Evolutionary conservation across 2,329 filamentous ascomycete genomes (phyloP).

Genomic region (Nannizziopsis arthrosporioides): DNA sequence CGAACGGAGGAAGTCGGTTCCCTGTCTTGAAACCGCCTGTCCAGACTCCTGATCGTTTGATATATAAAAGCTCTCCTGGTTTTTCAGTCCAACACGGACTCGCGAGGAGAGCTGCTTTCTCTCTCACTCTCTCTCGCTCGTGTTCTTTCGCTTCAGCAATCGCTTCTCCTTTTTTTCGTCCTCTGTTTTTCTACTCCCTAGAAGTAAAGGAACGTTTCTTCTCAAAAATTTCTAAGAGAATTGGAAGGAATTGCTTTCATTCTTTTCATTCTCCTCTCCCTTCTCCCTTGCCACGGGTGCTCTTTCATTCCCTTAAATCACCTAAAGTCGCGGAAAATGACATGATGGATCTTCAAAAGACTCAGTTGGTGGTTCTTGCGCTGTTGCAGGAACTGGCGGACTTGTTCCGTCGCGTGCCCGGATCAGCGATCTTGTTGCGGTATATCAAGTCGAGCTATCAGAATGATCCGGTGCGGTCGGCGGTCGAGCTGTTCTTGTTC

Average conservation of each 20-base stretch:
- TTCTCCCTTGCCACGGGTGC: neutral
- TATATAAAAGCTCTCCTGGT: neutral
- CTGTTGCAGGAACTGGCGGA: constrained; percentile 46
- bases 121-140: neutral
- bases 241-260: too few relatives aligned
- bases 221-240: too few relatives aligned
- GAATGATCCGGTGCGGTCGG: constrained; percentile 86
- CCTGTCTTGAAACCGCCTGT: neutral
- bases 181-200: neutral
- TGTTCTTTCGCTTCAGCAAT: too few relatives aligned
- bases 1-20: neutral
- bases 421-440: constrained; percentile 83
- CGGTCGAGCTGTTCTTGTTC: constrained; percentile 84
- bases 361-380: constrained; percentile 42
- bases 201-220: too few relatives aligned
- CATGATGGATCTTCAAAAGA: constrained; percentile 47
- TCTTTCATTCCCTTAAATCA: neutral
- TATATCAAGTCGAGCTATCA: constrained; percentile 98
- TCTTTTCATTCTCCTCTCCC: neutral
- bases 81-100: neutral
- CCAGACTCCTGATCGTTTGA: neutral
- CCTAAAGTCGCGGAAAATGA: constrained; percentile 9
- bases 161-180: neutral
- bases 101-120: neutral
- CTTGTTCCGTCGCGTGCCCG: constrained; percentile 80